Evolutionary conservation across 495 filamentous ascomycete genomes (phyloP).

Genomic region (Aspergillus heteromorphus): DNA sequence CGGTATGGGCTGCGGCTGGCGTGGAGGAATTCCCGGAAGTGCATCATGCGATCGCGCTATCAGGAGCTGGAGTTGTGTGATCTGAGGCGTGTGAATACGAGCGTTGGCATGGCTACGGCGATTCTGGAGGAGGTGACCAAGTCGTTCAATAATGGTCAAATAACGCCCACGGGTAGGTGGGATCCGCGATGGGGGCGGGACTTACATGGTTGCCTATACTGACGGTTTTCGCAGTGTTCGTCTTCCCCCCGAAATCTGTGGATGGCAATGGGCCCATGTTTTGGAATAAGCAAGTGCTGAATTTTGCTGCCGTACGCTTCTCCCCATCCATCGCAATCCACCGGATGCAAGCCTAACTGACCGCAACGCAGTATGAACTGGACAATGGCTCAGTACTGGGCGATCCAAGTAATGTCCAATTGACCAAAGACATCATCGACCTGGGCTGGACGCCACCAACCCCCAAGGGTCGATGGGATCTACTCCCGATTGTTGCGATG

Average conservation of each 20-base stretch:
- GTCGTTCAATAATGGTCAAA: conserved; percentile 1
- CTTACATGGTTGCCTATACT: too few species aligned
- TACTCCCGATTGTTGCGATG: conserved; percentile 1
- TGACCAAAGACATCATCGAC: neutral
- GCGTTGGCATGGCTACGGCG: neutral
- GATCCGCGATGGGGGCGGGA: too few species aligned
- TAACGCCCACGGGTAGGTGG: conserved; percentile 1
- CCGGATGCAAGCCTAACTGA: neutral
- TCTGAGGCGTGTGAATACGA: neutral
- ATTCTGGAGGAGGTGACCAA: neutral
- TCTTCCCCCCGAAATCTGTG: neutral
- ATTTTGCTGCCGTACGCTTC: neutral
- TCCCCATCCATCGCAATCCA: neutral
- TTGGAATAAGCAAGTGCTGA: conserved; percentile 2
- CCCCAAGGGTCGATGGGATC: neutral
- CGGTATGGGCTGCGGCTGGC: neutral
- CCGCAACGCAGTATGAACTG: neutral
- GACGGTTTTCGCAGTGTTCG: conserved; percentile 1
- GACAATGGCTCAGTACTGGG: neutral
- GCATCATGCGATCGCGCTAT: conserved; percentile 1
- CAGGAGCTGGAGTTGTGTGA: conserved; percentile 2
- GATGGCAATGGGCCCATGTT: neutral
- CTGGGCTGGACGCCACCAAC: neutral
- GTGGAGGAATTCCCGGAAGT: conserved; percentile 2
- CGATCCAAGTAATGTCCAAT: neutral